phyloP scores from a whole-genome alignment of 1,139 yeast species.

The Geotrichum carabidarum region DNA sequence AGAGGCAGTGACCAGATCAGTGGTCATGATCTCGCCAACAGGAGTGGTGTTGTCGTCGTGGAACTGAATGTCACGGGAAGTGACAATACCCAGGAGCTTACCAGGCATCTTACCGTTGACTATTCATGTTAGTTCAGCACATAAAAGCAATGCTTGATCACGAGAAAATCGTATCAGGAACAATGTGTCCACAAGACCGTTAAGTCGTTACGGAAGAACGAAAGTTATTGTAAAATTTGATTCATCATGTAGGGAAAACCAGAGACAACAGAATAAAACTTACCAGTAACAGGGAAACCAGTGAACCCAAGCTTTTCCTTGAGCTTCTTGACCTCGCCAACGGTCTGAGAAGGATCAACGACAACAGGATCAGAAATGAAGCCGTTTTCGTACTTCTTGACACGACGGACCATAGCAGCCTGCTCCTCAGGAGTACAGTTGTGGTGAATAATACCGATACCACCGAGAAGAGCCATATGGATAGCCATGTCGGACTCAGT shows the following conservation, averaged over 20 bases:
- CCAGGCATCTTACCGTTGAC: slow-evolving; percentile 85
- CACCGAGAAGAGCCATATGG: slow-evolving; percentile 97
- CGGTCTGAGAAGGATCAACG: slow-evolving; percentile 66
- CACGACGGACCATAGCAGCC: slow-evolving; percentile 96
- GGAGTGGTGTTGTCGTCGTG: slow-evolving; percentile 62
- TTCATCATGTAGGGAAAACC: slow-evolving; percentile 19
- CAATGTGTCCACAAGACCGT: slow-evolving; percentile 88
- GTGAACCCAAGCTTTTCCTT: slow-evolving; percentile 80
- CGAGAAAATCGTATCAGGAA: slow-evolving; percentile 37
- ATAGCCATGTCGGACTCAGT: slow-evolving; percentile 98
- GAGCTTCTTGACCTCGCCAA: slow-evolving; percentile 72
- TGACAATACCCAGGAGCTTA: slow-evolving; percentile 87
- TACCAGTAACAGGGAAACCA: slow-evolving; percentile 99
- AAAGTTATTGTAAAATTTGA: slow-evolving; percentile 75
- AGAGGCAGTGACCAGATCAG: slow-evolving; percentile 72
- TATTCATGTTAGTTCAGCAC: slow-evolving; percentile 31
- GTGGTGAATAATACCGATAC: slow-evolving; percentile 98
- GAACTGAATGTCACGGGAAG: slow-evolving; percentile 96
- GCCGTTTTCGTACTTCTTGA: slow-evolving; percentile 95
- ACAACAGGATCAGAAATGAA: slow-evolving; percentile 94
- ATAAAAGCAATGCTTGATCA: neutral
- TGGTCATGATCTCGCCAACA: slow-evolving; percentile 83
- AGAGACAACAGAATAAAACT: slow-evolving; percentile 41
- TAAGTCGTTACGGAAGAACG: slow-evolving; percentile 99
- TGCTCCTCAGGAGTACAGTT: slow-evolving; percentile 95